Conservation (phyloP, 768 basidiomycete genomes). For the Pilatotrama ljubarskyi region DNA sequence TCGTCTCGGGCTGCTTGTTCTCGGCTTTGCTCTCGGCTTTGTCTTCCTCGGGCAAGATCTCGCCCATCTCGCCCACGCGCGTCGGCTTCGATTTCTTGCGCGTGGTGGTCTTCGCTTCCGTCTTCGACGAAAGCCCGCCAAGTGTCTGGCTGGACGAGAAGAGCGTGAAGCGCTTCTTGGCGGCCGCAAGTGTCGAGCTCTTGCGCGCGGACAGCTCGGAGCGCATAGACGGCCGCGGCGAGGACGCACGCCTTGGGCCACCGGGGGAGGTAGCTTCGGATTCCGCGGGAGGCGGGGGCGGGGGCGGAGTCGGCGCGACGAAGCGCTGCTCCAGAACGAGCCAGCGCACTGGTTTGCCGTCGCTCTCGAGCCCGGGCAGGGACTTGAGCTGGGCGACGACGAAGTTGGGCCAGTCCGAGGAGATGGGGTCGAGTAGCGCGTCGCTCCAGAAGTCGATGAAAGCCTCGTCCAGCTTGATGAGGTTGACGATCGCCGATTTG, state of each 20-base stretch:
- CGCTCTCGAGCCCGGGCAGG: conserved; percentile 24
- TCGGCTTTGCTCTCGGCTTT: conserved; percentile 5
- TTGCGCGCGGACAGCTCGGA: conserved; percentile 30
- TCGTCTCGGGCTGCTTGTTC: conserved; percentile 1
- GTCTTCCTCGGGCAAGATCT: conserved; percentile 58
- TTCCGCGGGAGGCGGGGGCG: conserved; percentile 22
- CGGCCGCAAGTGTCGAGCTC: conserved; percentile 46
- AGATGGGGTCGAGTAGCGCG: conserved; percentile 66
- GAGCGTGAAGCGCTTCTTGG: conserved; percentile 66
- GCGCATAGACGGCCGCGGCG: conserved; percentile 32
- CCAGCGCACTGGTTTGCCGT: conserved; percentile 54
- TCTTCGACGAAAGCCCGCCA: conserved; percentile 8
- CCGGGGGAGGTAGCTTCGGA: conserved; percentile 26
- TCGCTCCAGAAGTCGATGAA: conserved; percentile 86
- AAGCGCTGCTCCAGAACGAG: conserved; percentile 69
- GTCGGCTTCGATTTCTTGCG: conserved; percentile 31
- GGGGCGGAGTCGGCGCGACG: conserved; percentile 38
- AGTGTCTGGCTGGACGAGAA: conserved; percentile 39
- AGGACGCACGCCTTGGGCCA: conserved; percentile 27
- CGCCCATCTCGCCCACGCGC: conserved; percentile 70
- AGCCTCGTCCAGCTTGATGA: conserved; percentile 73
- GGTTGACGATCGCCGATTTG: conserved; percentile 44
- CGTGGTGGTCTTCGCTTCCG: conserved; percentile 25
- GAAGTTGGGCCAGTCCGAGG: conserved; percentile 66
- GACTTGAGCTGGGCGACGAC: conserved; percentile 68